A percentile compares a stretch with the other conserved stretches of the same genome.
These are phyloP conservation scores for Isatis lusitanica DNA, from an alignment of 441 rosid species.

Conservation along the genomic window DNA sequence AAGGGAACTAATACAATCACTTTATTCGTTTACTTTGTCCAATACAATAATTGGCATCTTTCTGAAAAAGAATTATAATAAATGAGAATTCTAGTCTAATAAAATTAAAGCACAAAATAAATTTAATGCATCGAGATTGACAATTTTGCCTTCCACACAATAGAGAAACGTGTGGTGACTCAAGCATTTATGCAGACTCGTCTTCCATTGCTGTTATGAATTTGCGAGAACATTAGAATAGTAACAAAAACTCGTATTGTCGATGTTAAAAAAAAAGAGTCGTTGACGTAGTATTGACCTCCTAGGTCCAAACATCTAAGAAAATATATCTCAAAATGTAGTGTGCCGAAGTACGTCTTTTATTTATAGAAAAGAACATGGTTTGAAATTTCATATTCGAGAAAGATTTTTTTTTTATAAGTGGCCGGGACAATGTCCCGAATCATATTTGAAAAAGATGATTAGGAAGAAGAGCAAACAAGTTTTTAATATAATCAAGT, in stretches of 20 bases:
- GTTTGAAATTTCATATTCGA: neutral
- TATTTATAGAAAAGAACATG: too few species aligned
- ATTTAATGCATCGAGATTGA: conserved; percentile 27
- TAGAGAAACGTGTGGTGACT: conserved; percentile 49
- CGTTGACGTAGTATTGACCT: conserved; percentile 20
- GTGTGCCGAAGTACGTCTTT: neutral
- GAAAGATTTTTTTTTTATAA: too few species aligned
- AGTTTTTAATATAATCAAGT: neutral
- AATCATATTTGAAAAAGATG: too few species aligned
- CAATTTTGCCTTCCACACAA: conserved; percentile 25
- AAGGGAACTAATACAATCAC: neutral
- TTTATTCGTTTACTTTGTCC: conserved; percentile 11
- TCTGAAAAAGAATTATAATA: neutral
- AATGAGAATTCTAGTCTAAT: neutral
- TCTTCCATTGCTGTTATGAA: neutral
- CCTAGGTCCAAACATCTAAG: conserved; percentile 1
- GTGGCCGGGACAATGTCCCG: too few species aligned
- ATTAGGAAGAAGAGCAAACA: too few species aligned
- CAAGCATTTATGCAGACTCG: conserved; percentile 40
- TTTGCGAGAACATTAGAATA: conserved; percentile 9
- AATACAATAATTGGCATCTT: conserved; percentile 21
- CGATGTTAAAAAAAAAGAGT: neutral
- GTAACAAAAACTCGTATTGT: neutral
- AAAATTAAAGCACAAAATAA: neutral
- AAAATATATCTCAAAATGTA: neutral